Evolutionary conservation across 2,329 filamentous ascomycete genomes (phyloP).

Genomic region (Colletotrichum destructivum): DNA sequence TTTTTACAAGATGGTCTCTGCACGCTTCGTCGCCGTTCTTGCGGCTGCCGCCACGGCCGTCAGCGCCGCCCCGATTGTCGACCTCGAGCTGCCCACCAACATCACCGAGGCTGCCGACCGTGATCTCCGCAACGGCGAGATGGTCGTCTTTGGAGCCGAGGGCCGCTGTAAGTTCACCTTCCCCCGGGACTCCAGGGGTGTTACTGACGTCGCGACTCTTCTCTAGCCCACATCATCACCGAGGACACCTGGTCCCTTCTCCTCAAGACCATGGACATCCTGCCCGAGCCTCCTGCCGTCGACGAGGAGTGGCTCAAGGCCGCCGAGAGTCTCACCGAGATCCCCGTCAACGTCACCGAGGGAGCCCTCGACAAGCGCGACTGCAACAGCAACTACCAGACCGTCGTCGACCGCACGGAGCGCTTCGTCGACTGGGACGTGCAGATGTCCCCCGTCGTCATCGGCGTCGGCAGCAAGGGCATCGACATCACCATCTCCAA

Average conservation of each 20-base stretch:
- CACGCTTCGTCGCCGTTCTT: constrained; percentile 17
- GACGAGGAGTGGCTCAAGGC: constrained; percentile 31
- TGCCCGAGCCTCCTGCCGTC: constrained; percentile 16
- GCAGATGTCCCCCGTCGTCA: constrained; percentile 42
- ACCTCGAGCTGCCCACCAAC: constrained; percentile 14
- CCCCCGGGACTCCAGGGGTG: too few species aligned
- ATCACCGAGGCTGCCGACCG: constrained; percentile 11
- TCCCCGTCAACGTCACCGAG: background rate
- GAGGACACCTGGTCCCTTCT: constrained; percentile 31
- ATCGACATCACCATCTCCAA: constrained; percentile 37
- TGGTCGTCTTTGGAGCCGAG: constrained; percentile 17
- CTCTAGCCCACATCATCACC: constrained; percentile 24
- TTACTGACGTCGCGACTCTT: background rate
- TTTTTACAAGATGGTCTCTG: constrained; percentile 20
- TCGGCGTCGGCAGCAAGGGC: constrained; percentile 35
- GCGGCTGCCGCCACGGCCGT: constrained; percentile 11
- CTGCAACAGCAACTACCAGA: constrained; percentile 31
- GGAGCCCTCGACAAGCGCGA: constrained; percentile 22
- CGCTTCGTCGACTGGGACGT: constrained; percentile 43
- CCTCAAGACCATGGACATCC: constrained; percentile 10
- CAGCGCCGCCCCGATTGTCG: constrained; percentile 22
- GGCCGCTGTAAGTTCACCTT: constrained; percentile 15
- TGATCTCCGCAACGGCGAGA: constrained; percentile 17
- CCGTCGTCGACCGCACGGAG: constrained; percentile 24
- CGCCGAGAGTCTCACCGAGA: background rate